Conservation (phyloP, 2,329 filamentous ascomycete genomes). For the Fusarium albosuccineum region DNA sequence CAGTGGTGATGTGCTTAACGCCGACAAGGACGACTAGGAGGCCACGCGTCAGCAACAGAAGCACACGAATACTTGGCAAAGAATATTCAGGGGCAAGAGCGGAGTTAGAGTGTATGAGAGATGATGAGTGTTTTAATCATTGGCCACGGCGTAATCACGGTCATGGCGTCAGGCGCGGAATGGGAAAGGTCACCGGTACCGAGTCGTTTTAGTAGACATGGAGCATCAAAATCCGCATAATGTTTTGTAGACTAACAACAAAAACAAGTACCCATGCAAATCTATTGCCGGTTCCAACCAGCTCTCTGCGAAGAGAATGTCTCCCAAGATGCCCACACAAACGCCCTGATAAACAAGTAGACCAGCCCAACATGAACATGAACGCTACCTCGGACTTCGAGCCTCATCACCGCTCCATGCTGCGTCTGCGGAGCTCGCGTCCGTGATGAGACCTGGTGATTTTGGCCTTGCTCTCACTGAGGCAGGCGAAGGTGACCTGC, state of each 20-base stretch:
- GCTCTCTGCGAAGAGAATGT: conserved; percentile 35
- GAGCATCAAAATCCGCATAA: conserved; percentile 38
- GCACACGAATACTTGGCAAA: conserved; percentile 14
- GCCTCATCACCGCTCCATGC: conserved; percentile 39
- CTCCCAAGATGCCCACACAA: conserved; percentile 36
- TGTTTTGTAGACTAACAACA: conserved; percentile 42
- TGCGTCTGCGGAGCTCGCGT: conserved; percentile 47
- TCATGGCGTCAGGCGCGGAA: conserved; percentile 46
- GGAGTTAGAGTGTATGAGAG: conserved; percentile 42
- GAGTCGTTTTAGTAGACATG: conserved; percentile 37
- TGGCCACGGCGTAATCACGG: conserved; percentile 39
- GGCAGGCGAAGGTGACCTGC: conserved; percentile 30
- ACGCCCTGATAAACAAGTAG: conserved; percentile 39
- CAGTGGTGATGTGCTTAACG: conserved; percentile 68
- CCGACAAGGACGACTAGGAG: conserved; percentile 69
- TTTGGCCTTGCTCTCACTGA: conserved; percentile 31
- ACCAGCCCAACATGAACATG: not conserved
- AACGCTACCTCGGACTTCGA: conserved; percentile 16
- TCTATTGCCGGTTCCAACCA: conserved; percentile 34
- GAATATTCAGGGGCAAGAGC: conserved; percentile 5
- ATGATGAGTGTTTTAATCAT: conserved; percentile 43
- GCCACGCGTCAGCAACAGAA: conserved; percentile 19
- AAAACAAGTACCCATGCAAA: conserved; percentile 43
- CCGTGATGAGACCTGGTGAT: conserved; percentile 46
- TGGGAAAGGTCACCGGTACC: conserved; percentile 31